phyloP scores from a whole-genome alignment of 345 rosid species.

The Hevea brasiliensis region DNA sequence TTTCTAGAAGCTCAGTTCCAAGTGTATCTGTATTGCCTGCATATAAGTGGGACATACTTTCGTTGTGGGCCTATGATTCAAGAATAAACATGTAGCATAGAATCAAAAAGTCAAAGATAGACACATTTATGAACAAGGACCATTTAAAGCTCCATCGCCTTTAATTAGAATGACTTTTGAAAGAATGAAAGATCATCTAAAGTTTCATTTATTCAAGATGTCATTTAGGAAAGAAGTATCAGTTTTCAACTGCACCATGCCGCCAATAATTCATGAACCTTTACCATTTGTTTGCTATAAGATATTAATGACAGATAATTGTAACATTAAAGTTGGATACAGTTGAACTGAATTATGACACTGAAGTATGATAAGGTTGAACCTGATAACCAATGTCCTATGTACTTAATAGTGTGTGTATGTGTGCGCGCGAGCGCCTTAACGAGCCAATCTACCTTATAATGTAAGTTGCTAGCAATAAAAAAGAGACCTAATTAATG shows the following conservation, averaged over 20 bases:
- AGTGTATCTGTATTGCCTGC: conserved; percentile 88
- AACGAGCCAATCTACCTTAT: too few relatives aligned
- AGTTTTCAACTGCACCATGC: not conserved
- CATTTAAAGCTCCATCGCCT: not conserved
- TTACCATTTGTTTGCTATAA: not conserved
- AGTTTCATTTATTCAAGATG: not conserved
- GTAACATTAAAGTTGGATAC: not conserved
- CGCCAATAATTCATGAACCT: not conserved
- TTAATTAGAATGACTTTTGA: not conserved
- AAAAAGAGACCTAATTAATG: not conserved
- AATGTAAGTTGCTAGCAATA: not conserved
- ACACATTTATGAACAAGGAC: not conserved
- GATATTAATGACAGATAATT: not conserved
- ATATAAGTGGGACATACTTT: conserved; percentile 19
- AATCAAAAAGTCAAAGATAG: not conserved
- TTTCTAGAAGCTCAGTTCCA: conserved; percentile 95
- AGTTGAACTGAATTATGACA: not conserved
- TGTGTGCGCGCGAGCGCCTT: too few relatives aligned
- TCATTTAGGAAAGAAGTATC: not conserved
- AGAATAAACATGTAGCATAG: not conserved
- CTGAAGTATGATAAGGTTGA: not conserved
- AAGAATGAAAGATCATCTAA: not conserved
- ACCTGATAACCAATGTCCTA: not conserved
- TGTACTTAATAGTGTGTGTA: not conserved
- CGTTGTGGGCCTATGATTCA: conserved; percentile 11